These are phyloP conservation scores for Starmerella potacharoeniae DNA, from an alignment of 805 yeast species.

Conservation along the genomic window DNA sequence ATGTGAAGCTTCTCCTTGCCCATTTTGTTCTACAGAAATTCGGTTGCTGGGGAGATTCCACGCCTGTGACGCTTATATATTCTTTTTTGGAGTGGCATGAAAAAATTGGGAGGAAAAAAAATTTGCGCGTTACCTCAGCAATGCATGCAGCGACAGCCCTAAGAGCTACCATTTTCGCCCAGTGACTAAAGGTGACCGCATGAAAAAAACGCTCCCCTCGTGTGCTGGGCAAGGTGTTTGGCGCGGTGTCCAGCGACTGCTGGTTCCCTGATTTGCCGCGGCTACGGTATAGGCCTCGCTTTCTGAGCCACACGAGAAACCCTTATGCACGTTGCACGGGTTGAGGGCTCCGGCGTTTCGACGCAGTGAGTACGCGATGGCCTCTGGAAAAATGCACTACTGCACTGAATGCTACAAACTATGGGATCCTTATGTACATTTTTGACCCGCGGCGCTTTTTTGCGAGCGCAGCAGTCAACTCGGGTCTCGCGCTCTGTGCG, in stretches of 20 bases:
- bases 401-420: too few species aligned
- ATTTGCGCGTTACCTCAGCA: constrained; percentile 14
- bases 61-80: constrained; percentile 17
- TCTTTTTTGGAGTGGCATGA: constrained; percentile 15
- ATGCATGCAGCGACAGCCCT: constrained; percentile 18
- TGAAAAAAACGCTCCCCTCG: not conserved
- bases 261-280: not conserved
- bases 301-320: constrained; percentile 3
- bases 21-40: constrained; percentile 28
- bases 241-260: not conserved
- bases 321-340: not conserved
- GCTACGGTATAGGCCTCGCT: not conserved
- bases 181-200: constrained; percentile 4
- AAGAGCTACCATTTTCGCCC: not conserved
- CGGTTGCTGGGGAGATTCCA: not conserved
- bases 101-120: constrained; percentile 13
- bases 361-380: not conserved
- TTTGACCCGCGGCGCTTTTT: too few species aligned
- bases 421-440: too few species aligned
- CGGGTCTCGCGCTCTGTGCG: not conserved
- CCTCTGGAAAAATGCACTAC: too few species aligned
- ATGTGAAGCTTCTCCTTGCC: constrained; percentile 97
- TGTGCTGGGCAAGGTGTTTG: not conserved
- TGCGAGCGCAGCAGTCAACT: too few species aligned
- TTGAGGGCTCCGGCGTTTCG: not conserved